Evolutionary conservation across 2,329 filamentous ascomycete genomes (phyloP).

Genomic region (Colletotrichum falcatum): DNA sequence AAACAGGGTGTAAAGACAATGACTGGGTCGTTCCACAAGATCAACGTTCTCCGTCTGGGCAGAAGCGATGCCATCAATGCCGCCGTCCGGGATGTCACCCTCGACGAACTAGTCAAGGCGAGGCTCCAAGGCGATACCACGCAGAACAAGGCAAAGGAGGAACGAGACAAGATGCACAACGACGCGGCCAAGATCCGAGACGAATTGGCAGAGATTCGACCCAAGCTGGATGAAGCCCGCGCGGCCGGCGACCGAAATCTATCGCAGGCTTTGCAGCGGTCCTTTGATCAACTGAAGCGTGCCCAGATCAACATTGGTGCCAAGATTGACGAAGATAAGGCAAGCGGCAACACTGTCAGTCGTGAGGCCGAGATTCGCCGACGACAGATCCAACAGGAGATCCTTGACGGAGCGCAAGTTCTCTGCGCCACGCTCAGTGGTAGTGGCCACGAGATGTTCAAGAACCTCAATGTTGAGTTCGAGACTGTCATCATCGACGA

Average conservation of each 20-base stretch:
- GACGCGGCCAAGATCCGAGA: slow-evolving; percentile 80
- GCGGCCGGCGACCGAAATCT: slow-evolving; percentile 53
- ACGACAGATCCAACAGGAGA: slow-evolving; percentile 87
- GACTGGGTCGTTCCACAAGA: slow-evolving; percentile 77
- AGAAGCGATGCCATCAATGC: slow-evolving; percentile 92
- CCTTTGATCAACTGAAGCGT: slow-evolving; percentile 82
- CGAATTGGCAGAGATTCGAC: slow-evolving; percentile 77
- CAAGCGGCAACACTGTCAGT: slow-evolving; percentile 82
- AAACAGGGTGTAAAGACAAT: slow-evolving; percentile 87
- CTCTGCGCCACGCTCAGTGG: slow-evolving; percentile 96
- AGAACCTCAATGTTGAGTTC: slow-evolving; percentile 93
- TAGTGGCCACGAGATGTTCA: slow-evolving; percentile 97
- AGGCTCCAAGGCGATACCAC: slow-evolving; percentile 73
- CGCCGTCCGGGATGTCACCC: slow-evolving; percentile 88
- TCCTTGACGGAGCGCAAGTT: slow-evolving; percentile 90
- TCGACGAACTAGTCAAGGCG: slow-evolving; percentile 89
- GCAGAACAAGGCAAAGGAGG: slow-evolving; percentile 66
- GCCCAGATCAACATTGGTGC: slow-evolving; percentile 80
- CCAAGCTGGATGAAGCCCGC: slow-evolving; percentile 76
- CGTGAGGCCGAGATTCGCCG: slow-evolving; percentile 89
- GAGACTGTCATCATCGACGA: slow-evolving; percentile 99
- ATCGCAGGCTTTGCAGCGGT: slow-evolving; percentile 73
- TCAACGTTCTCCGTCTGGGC: slow-evolving; percentile 91
- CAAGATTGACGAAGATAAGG: slow-evolving; percentile 88
- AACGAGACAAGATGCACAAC: slow-evolving; percentile 70